Base-by-base conservation (phyloP, 306 rosid genomes). In the Senna siamea region DNA sequence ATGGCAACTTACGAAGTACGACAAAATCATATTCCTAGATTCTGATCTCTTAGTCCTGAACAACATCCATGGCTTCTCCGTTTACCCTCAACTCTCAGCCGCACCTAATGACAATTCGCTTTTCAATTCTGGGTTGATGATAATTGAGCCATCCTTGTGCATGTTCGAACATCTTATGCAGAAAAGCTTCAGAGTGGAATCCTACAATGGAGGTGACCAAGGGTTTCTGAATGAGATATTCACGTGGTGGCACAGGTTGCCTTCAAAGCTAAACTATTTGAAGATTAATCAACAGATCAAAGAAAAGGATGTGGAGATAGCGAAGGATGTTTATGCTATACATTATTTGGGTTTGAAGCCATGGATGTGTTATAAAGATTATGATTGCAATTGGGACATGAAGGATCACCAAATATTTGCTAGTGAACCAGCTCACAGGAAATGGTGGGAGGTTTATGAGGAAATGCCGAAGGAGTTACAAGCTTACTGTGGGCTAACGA, bases 341-440 rank as follows among this genome's bases (percentile, higher is more conserved):
- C 92, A 91, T 76, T 91, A 84, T 77, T 72, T 91, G 83, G 97
- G 97, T 3, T 53, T 82, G 75, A 91, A 91, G 86, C 97, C 97
- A 2, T 91, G 95, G 95, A 70, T 73, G 86, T 89, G 97, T 73
- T 91, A 91, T 17, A 88, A 57, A 14, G 93, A 92, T 44, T 89
- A 87, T 57, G 97, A 92, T 2, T 89, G 96, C 53, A 92, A 92
- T 3, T 92, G 96, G 96, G 97, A 92, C 58, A 44, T 64, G 83
- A 2, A 12, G 44, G 72, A 23, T 3, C 84, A 20, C 19, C 83
- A 63, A 28, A 20, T 28, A 0, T 89, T 76, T 69, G 90, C 96
- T 0, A 87, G 91, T 64, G 93, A 87, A 50, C 66, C 76, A 2
- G 91, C 89, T 54, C 88, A 87, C 56, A 5, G 15, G 41, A 69